Evolutionary conservation across 257 asterid genomes (phyloP).

Genomic region (Jacaranda mimosifolia): DNA sequence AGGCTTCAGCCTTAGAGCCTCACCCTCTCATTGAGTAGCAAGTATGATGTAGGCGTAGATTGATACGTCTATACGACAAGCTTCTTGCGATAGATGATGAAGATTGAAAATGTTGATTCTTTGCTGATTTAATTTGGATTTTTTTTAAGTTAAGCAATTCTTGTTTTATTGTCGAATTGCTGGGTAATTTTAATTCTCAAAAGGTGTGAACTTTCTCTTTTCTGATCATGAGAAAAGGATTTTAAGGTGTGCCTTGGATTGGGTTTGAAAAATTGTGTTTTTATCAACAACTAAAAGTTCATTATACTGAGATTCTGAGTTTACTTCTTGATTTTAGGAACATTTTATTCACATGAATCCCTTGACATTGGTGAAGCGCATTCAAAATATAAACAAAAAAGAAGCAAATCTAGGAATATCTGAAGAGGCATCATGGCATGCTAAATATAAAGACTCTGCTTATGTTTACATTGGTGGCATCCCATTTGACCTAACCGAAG

Average conservation of each 20-base stretch:
- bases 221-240: not conserved
- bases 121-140: no score
- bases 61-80: no score
- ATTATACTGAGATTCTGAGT: not conserved
- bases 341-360: constrained; percentile 71
- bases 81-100: no score
- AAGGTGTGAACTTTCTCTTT: not conserved
- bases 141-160: no score
- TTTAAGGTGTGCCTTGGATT: constrained; percentile 10
- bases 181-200: no score
- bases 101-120: no score
- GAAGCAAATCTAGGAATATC: constrained; percentile 90
- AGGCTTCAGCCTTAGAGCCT: no score
- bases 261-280: not conserved
- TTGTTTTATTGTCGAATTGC: no score
- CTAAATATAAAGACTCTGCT: constrained; percentile 92
- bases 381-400: constrained; percentile 76
- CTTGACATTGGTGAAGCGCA: constrained; percentile 87
- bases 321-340: constrained; percentile 31
- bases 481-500: constrained; percentile 94
- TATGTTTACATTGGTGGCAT: constrained; percentile 88
- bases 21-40: no score
- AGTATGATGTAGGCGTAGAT: no score
- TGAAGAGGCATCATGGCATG: constrained; percentile 95
- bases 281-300: no score